Conservation (phyloP, 208 protist genomes). For the Trypanosoma caninum region DNA sequence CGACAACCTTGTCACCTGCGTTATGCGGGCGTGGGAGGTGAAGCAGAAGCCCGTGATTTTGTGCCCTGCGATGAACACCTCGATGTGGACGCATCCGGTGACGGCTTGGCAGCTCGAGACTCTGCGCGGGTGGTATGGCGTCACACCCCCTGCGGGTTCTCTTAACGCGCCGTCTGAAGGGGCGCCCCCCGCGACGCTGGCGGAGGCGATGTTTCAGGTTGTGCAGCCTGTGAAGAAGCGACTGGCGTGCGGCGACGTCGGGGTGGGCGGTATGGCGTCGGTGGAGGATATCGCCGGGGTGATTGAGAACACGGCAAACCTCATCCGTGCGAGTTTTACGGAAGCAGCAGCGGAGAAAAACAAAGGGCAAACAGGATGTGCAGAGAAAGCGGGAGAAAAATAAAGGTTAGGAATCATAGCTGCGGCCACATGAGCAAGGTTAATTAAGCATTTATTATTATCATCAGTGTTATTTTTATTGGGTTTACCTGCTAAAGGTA, state of each 20-base stretch:
- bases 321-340: conserved; percentile 40
- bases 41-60: conserved; percentile 89
- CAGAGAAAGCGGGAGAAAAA: background rate
- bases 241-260: conserved; percentile 94
- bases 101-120: conserved; percentile 73
- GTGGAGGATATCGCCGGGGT: conserved; percentile 75
- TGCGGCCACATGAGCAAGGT: background rate
- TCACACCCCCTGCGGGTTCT: background rate
- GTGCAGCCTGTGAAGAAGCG: conserved; percentile 90
- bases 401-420: background rate
- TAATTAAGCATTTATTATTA: background rate
- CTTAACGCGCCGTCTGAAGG: too few relatives aligned
- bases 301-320: conserved; percentile 56
- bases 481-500: too few relatives aligned
- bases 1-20: conserved; percentile 95
- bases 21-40: conserved; percentile 95
- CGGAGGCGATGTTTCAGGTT: conserved; percentile 71
- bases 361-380: too few relatives aligned
- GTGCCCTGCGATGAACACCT: conserved; percentile 98
- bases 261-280: conserved; percentile 91
- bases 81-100: conserved; percentile 97
- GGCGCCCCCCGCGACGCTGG: conserved; percentile 31
- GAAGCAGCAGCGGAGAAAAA: conserved; percentile 9
- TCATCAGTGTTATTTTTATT: background rate
- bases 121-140: conserved; percentile 55